These are phyloP conservation scores for carrot (Daucus carota) DNA, from an alignment of 129 eudicot genomes.

Conservation along the genomic window DH1_v3.0 NC_030386.2:26416001-26416500, in stretches of 20 bases:
- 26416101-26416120: too few species aligned
- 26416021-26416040: too few species aligned
- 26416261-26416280: constrained; percentile 35
- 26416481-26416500: background rate
- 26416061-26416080: too few species aligned
- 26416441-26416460: background rate
- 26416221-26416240: constrained; percentile 73
- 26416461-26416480: background rate
- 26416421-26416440: background rate
- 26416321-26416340: background rate
- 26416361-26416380: background rate
- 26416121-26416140: too few species aligned
- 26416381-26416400: background rate
- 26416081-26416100: too few species aligned
- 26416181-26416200: constrained; percentile 82
- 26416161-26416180: constrained; percentile 88
- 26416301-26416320: constrained; percentile 1
- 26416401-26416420: background rate
- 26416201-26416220: constrained; percentile 84
- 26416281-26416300: constrained; percentile 9
- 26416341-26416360: background rate
- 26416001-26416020: too few species aligned
- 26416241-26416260: constrained; percentile 84
- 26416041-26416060: too few species aligned
- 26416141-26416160: background rate